Evolutionary conservation across 306 rosid species (phyloP), one percentile per base, ranked within the genome.

Genomic region (Hylodesmum podocarpum): DNA sequence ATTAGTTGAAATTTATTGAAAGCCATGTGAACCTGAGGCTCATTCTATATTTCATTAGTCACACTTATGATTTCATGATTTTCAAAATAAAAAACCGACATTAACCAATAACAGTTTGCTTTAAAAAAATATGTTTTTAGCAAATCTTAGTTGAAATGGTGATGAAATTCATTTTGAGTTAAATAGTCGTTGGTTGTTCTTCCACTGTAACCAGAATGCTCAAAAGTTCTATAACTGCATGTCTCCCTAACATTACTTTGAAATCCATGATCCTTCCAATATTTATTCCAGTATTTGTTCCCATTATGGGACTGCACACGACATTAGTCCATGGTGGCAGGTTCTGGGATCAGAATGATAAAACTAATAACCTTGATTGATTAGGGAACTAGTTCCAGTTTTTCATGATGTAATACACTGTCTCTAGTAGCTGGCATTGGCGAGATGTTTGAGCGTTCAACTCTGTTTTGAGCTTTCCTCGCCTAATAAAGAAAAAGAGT

Each of bases 391-490:
- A 59, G 78, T 79, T 79, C 73, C 19, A 5, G 24, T 71, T 49
- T 71, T 39, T 79, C 29, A 49, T 34, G 40, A 11, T 40, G 70
- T 33, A 54, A 43, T 27, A 44, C 39, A 59, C 47, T 36, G 66
- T 77, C 72, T 65, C 33, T 44, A 22, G 62, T 41, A 24, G 44
- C 10, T 33, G 75, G 72, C 11, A 59, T 14, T 33, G 75, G 72
- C 11, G 66, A 6, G 6, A 44, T 66, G 49, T 59, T 21, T 16
- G 62, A 57, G 36, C 13, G 49, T 46, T 78, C 67, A 37, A 83
- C 86, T 78, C 83, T 83, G 73, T 21, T 57, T 8, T 73, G 62
- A 53, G 91, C 93, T 54, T 78, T 78, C 61, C 78, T 84, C 67
- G 87, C 90, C 90, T 89, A 47, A 51, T 33, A 41, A 58, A 49